These are phyloP conservation scores for Aechmea fasciata DNA, from an alignment of 176 grass and related monocot genomes.

Conservation along the genomic window DNA sequence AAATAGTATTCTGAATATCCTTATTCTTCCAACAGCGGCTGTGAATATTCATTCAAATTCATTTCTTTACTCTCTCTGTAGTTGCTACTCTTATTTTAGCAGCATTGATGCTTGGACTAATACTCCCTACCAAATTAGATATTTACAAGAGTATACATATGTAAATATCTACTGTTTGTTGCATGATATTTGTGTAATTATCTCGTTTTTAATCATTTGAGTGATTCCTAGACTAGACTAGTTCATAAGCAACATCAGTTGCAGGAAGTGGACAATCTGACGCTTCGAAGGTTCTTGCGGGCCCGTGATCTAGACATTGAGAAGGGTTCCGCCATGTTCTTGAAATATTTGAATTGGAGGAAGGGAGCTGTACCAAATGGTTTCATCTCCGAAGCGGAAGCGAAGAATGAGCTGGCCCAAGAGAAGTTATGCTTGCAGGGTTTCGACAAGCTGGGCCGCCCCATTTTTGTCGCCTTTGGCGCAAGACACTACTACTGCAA, in stretches of 20 bases:
- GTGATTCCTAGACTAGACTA: too few relatives aligned
- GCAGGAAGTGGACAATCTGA: slow-evolving; percentile 71
- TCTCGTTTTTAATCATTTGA: neutral
- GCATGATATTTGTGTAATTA: neutral
- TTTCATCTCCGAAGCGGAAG: slow-evolving; percentile 36
- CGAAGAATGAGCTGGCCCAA: slow-evolving; percentile 41
- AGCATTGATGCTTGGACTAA: too few relatives aligned
- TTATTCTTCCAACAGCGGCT: too few relatives aligned
- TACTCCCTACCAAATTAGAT: too few relatives aligned
- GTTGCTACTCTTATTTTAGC: too few relatives aligned
- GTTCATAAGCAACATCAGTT: neutral
- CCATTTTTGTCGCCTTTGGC: slow-evolving; percentile 37
- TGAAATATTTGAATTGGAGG: slow-evolving; percentile 65
- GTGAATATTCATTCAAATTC: too few relatives aligned
- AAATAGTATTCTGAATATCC: too few relatives aligned
- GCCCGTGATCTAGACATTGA: slow-evolving; percentile 48
- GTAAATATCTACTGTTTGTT: too few relatives aligned
- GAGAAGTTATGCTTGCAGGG: slow-evolving; percentile 56
- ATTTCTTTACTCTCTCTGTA: too few relatives aligned
- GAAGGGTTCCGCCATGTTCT: slow-evolving; percentile 52
- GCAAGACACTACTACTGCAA: slow-evolving; percentile 43
- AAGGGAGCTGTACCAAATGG: slow-evolving; percentile 44
- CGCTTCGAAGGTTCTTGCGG: slow-evolving; percentile 60
- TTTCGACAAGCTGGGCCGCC: slow-evolving; percentile 42
- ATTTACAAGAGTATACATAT: too few relatives aligned